Evolutionary conservation across 2,329 filamentous ascomycete species (phyloP).

Genomic region (Dendrostoma leiphaemia): DNA sequence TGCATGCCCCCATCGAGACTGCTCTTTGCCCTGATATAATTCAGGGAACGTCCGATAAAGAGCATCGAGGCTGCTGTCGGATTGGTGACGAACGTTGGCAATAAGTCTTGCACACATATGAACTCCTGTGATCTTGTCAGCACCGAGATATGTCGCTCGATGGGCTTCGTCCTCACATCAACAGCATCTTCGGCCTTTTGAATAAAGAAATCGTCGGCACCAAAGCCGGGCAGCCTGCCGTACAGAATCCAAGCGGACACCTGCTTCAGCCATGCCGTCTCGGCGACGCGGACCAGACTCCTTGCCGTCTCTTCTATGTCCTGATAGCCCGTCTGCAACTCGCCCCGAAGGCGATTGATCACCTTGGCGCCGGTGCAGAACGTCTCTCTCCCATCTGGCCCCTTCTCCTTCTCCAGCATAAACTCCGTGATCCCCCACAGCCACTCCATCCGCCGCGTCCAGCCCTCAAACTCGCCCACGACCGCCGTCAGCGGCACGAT

Average conservation of each 20-base stretch:
- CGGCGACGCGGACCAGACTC: constrained; percentile 72
- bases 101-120: constrained; percentile 53
- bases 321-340: constrained; percentile 82
- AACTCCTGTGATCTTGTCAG: constrained; percentile 49
- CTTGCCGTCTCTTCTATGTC: constrained; percentile 78
- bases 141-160: constrained; percentile 4
- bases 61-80: constrained; percentile 79
- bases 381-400: constrained; percentile 21
- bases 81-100: constrained; percentile 77
- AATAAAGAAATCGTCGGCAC: constrained; percentile 85
- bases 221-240: constrained; percentile 75
- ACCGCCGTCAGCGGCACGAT: constrained; percentile 89
- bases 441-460: constrained; percentile 84
- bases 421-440: constrained; percentile 71
- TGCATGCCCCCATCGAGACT: constrained; percentile 41
- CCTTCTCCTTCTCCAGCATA: constrained; percentile 48
- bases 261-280: constrained; percentile 88
- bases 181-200: constrained; percentile 44
- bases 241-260: constrained; percentile 89
- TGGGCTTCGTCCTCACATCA: constrained; percentile 32
- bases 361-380: constrained; percentile 66
- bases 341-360: constrained; percentile 72
- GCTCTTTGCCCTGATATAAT: constrained; percentile 68
- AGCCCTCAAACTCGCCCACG: constrained; percentile 80
- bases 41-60: constrained; percentile 86